Conservation (phyloP, 2,329 filamentous ascomycete genomes). For the Microsporum ferrugineum region DNA sequence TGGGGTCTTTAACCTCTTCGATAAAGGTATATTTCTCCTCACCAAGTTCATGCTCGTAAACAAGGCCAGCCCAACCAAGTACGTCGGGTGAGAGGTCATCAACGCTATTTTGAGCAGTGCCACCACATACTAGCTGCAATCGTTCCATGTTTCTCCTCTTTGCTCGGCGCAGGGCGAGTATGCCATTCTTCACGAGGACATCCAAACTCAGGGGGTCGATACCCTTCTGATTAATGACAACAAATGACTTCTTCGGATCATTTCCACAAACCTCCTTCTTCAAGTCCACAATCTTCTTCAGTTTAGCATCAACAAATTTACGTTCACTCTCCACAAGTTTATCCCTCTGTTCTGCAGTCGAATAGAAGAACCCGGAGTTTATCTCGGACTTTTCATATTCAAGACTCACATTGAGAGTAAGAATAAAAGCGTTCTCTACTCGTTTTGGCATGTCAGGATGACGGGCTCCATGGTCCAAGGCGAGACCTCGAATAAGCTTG, state of each 20-base stretch:
- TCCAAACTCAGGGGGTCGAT: constrained; percentile 95
- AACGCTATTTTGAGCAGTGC: constrained; percentile 85
- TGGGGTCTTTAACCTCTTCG: constrained; percentile 96
- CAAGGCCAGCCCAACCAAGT: constrained; percentile 88
- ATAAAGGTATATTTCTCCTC: constrained; percentile 99
- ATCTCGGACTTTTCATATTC: constrained; percentile 99
- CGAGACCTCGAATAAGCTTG: constrained; percentile 84
- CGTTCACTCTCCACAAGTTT: constrained; percentile 97
- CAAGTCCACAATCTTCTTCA: constrained; percentile 92
- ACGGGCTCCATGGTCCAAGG: constrained; percentile 85
- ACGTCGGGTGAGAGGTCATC: constrained; percentile 81
- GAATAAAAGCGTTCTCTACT: constrained; percentile 87
- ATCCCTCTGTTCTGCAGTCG: constrained; percentile 87
- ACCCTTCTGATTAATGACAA: constrained; percentile 98
- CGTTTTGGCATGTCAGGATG: constrained; percentile 98
- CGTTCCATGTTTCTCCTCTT: constrained; percentile 99
- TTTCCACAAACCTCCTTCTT: constrained; percentile 96
- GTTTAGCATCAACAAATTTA: constrained; percentile 87
- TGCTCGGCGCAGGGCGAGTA: constrained; percentile 81
- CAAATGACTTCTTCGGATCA: constrained; percentile 89
- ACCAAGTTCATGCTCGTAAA: constrained; percentile 93
- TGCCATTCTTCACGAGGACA: constrained; percentile 94
- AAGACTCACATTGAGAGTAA: constrained; percentile 89
- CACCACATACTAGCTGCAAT: constrained; percentile 86
- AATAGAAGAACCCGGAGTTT: constrained; percentile 98